phyloP scores from a whole-genome alignment of 306 rosid genomes.

The Prunus salicina region DNA sequence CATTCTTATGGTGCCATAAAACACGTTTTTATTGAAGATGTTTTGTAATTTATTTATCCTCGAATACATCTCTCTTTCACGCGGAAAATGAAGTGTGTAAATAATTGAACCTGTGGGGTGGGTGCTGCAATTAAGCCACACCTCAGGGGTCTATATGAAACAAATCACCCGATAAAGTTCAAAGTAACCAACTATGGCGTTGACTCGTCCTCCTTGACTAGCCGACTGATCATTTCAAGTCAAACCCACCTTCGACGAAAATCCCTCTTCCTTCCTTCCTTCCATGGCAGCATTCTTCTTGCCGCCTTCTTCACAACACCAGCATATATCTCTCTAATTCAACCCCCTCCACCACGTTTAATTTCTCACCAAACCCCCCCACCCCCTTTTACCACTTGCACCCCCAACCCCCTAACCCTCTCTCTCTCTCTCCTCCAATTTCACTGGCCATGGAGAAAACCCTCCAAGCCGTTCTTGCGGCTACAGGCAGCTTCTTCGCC shows the following conservation, averaged over 20 bases:
- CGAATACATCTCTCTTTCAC: too few relatives aligned
- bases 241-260: background rate
- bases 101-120: too few relatives aligned
- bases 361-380: background rate
- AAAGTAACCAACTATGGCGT: background rate
- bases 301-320: background rate
- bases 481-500: slow-evolving; percentile 50
- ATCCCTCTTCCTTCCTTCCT: background rate
- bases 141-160: too few relatives aligned
- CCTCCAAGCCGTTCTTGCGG: slow-evolving; percentile 33
- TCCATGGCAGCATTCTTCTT: background rate
- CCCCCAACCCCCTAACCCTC: background rate
- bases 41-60: too few relatives aligned
- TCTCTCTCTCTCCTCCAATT: background rate
- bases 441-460: slow-evolving; percentile 2
- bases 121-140: too few relatives aligned
- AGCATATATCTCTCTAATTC: background rate
- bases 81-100: too few relatives aligned
- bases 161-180: background rate
- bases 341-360: too few relatives aligned
- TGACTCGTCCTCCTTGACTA: background rate
- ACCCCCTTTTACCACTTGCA: background rate
- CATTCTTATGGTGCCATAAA: too few relatives aligned
- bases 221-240: background rate
- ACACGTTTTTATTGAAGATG: too few relatives aligned